phyloP scores from a whole-genome alignment of 129 eudicot genomes.

The Lactuca sativa region DNA sequence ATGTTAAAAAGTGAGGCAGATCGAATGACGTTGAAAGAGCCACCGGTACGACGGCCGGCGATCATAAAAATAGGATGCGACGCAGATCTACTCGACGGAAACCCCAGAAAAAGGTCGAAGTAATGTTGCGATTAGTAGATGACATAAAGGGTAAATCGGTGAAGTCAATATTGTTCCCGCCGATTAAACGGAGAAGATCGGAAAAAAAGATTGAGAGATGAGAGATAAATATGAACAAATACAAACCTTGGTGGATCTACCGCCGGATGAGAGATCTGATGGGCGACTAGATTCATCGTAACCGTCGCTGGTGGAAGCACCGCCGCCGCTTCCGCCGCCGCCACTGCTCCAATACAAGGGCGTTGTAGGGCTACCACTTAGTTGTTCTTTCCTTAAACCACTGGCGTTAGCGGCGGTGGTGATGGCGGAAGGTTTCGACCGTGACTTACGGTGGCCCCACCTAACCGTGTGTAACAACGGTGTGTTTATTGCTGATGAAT shows the following conservation, averaged over 20 bases:
- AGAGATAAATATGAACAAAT: background rate
- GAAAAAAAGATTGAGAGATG: background rate
- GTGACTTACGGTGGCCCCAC: conserved; percentile 54
- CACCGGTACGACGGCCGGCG: conserved; percentile 14
- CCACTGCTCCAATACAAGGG: conserved; percentile 55
- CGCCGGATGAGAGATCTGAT: conserved; percentile 39
- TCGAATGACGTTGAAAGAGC: background rate
- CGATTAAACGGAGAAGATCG: background rate
- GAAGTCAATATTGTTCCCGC: background rate
- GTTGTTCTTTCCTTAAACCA: conserved; percentile 19
- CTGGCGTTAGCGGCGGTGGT: background rate
- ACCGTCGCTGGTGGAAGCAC: conserved; percentile 39
- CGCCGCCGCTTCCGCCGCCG: conserved; percentile 18
- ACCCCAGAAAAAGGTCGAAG: background rate
- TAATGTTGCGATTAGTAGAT: background rate
- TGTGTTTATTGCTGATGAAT: background rate
- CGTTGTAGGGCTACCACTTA: conserved; percentile 55
- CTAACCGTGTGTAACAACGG: conserved; percentile 20
- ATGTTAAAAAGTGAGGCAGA: background rate
- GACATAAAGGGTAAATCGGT: background rate
- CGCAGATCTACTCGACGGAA: conserved; percentile 19
- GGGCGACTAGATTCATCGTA: conserved; percentile 38
- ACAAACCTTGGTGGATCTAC: conserved; percentile 65
- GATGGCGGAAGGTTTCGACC: conserved; percentile 38
- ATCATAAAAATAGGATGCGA: conserved; percentile 1